Percentiles rank a stretch among this genome's conserved stretches.
These are phyloP conservation scores for Neofusicoccum parvum DNA, from an alignment of 2,329 filamentous ascomycete species.

Conservation along the genomic window DNA sequence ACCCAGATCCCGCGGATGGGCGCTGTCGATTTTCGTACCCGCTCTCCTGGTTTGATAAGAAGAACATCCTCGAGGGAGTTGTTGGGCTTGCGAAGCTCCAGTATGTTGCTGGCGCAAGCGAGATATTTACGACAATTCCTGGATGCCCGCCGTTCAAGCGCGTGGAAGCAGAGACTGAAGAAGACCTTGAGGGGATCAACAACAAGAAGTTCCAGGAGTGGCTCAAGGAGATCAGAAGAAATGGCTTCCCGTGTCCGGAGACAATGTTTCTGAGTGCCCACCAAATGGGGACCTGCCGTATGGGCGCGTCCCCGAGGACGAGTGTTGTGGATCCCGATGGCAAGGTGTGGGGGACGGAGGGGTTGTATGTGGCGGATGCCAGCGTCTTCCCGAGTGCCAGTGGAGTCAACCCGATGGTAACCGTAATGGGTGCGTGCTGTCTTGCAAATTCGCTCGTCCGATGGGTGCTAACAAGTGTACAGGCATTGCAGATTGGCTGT, in stretches of 20 bases:
- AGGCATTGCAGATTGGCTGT: constrained; percentile 41
- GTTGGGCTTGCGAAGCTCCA: constrained; percentile 74
- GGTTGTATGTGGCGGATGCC: constrained; percentile 71
- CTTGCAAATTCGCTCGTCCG: neutral
- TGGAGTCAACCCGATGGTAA: constrained; percentile 83
- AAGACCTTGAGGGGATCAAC: constrained; percentile 51
- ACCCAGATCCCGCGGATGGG: constrained; percentile 67
- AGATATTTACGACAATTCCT: constrained; percentile 70
- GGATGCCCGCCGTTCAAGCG: constrained; percentile 63
- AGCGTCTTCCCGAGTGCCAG: constrained; percentile 76
- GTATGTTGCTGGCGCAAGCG: constrained; percentile 76
- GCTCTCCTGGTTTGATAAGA: constrained; percentile 70
- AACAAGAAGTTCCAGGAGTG: constrained; percentile 64
- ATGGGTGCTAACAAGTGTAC: neutral
- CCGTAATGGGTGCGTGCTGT: constrained; percentile 58
- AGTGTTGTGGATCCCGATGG: constrained; percentile 49
- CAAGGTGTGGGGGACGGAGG: constrained; percentile 64
- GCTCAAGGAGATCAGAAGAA: constrained; percentile 57
- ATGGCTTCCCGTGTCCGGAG: constrained; percentile 52
- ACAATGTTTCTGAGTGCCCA: constrained; percentile 70
- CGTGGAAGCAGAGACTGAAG: constrained; percentile 21
- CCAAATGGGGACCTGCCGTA: constrained; percentile 78
- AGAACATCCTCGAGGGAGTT: constrained; percentile 70
- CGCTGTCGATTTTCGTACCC: constrained; percentile 58
- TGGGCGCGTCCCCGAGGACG: constrained; percentile 57